Conservation (phyloP, 208 protist genomes). For the Hexamita inflata region DNA sequence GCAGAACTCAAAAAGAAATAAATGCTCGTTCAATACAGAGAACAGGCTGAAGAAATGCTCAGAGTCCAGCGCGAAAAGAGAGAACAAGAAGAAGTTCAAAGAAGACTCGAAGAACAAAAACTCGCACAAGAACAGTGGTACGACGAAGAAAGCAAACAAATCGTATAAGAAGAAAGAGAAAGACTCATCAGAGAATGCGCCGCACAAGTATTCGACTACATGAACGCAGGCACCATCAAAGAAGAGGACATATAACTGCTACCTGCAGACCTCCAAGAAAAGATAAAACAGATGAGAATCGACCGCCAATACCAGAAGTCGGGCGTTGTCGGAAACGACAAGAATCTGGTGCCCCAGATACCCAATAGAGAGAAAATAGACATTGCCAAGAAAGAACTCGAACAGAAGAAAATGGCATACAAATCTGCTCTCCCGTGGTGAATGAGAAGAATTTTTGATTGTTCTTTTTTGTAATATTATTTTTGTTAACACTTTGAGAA, state of each 20-base stretch:
- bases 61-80: not conserved
- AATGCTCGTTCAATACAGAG: not conserved
- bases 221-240: not conserved
- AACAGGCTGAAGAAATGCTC: not conserved
- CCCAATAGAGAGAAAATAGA: too few relatives aligned
- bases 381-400: too few relatives aligned
- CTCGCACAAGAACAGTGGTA: not conserved
- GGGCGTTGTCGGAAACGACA: too few relatives aligned
- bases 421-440: too few relatives aligned
- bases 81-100: not conserved
- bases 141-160: not conserved
- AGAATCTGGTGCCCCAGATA: too few relatives aligned
- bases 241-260: slow-evolving; percentile 7
- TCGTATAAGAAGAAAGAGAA: not conserved
- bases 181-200: not conserved
- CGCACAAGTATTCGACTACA: slow-evolving; percentile 14
- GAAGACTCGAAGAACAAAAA: not conserved
- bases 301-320: too few relatives aligned
- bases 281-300: not conserved
- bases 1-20: not conserved
- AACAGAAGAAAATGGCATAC: too few relatives aligned
- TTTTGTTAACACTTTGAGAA: too few relatives aligned
- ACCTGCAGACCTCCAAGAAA: not conserved
- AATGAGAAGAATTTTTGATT: too few relatives aligned
- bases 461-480: too few relatives aligned